Evolutionary conservation across 129 eudicot species (phyloP).

Genomic region (Helichrysum umbraculigerum): DNA sequence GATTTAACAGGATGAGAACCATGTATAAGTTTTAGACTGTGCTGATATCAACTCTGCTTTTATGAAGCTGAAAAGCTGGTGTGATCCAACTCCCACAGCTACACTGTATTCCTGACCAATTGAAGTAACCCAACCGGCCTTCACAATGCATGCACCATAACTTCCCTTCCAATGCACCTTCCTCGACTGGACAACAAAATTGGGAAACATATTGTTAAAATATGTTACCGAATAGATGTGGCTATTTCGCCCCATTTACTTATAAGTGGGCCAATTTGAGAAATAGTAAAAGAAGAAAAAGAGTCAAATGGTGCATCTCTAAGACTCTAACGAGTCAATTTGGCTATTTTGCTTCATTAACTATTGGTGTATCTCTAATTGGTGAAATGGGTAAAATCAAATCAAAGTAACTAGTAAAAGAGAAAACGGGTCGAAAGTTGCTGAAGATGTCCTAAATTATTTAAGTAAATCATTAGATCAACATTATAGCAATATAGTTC

Average conservation of each 20-base stretch:
- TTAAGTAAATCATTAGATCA: not conserved
- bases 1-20: conserved; percentile 16
- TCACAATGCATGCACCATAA: conserved; percentile 76
- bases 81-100: conserved; percentile 99
- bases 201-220: not conserved
- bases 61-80: conserved; percentile 95
- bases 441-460: not conserved
- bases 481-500: not conserved
- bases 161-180: conserved; percentile 93
- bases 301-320: too few relatives aligned
- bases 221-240: not conserved
- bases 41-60: conserved; percentile 83
- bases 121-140: conserved; percentile 91
- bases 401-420: not conserved
- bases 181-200: conserved; percentile 58
- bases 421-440: not conserved
- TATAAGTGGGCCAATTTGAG: not conserved
- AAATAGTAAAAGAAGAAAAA: too few relatives aligned
- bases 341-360: too few relatives aligned
- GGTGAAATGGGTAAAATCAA: not conserved
- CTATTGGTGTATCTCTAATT: not conserved
- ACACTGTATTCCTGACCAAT: conserved; percentile 98
- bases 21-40: conserved; percentile 39
- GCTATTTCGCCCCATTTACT: not conserved
- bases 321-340: too few relatives aligned